Evolutionary conservation across 371 early-diverging fungal species (phyloP).

Genomic region (Mucor mucedo): DNA sequence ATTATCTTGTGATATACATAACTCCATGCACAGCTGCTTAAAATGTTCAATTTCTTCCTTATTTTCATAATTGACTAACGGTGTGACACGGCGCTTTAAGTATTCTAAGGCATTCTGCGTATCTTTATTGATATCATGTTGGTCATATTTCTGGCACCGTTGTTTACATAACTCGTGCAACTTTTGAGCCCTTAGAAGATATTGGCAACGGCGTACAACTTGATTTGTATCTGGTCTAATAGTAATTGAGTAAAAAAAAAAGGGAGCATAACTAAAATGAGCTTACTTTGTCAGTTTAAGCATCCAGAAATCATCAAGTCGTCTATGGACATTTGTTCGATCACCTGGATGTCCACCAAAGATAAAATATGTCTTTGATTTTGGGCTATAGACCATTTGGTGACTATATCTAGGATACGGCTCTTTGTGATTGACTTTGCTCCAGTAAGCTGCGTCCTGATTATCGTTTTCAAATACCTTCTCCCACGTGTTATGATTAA

Average conservation of each 20-base stretch:
- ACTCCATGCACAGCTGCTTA: constrained; percentile 62
- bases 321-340: constrained; percentile 45
- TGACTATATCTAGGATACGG: constrained; percentile 90
- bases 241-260: constrained; percentile 25
- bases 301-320: constrained; percentile 90
- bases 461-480: constrained; percentile 75
- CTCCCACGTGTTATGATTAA: constrained; percentile 69
- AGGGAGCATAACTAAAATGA: neutral
- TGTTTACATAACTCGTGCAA: constrained; percentile 68
- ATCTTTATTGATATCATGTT: constrained; percentile 21
- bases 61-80: constrained; percentile 70
- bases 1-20: constrained; percentile 46
- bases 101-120: constrained; percentile 68
- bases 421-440: constrained; percentile 35
- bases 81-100: constrained; percentile 65
- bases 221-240: constrained; percentile 66
- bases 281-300: constrained; percentile 69
- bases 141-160: neutral
- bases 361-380: constrained; percentile 67
- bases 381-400: constrained; percentile 78
- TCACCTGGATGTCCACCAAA: constrained; percentile 95
- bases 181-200: constrained; percentile 68
- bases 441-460: constrained; percentile 31
- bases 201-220: constrained; percentile 67
- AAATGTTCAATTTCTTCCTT: constrained; percentile 68